Conservation (phyloP, 2,329 filamentous ascomycete genomes). For the Hypoxylon sp. region DNA sequence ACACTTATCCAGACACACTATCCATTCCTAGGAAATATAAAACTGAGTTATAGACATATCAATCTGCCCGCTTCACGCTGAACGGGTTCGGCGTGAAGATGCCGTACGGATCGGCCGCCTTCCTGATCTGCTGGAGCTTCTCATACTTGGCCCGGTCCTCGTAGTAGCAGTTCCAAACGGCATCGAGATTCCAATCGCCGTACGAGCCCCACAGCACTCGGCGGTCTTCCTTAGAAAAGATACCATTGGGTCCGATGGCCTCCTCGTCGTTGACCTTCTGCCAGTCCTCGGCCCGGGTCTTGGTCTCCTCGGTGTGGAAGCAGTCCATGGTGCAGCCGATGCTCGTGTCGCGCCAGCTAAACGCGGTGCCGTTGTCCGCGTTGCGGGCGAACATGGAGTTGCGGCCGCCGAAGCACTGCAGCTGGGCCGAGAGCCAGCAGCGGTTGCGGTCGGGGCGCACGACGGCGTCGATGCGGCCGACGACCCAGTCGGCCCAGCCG, state of each 20-base stretch:
- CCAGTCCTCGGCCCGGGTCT: constrained; percentile 51
- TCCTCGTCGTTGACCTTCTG: constrained; percentile 51
- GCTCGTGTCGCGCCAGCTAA: constrained; percentile 56
- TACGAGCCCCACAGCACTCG: constrained; percentile 53
- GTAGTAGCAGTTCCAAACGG: constrained; percentile 49
- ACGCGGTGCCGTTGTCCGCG: constrained; percentile 54
- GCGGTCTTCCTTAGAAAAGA: constrained; percentile 51
- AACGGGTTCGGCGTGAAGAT: constrained; percentile 44
- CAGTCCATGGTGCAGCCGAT: constrained; percentile 52
- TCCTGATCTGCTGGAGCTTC: constrained; percentile 47
- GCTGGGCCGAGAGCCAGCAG: constrained; percentile 55
- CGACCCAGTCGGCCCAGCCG: constrained; percentile 51
- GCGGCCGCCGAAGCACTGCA: constrained; percentile 55
- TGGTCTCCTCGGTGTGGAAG: constrained; percentile 50
- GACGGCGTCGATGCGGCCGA: constrained; percentile 49
- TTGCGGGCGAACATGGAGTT: constrained; percentile 53
- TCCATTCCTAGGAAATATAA: no score
- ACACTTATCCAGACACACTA: background rate
- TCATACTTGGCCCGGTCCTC: constrained; percentile 51
- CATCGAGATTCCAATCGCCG: constrained; percentile 49
- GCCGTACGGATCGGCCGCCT: constrained; percentile 42
- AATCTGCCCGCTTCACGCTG: constrained; percentile 41
- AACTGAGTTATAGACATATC: constrained; percentile 25
- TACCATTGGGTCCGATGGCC: constrained; percentile 43
- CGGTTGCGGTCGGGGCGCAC: constrained; percentile 48